These are phyloP conservation scores for Taxillus chinensis DNA, from an alignment of 164 flowering plant species.

Conservation along the genomic window DNA sequence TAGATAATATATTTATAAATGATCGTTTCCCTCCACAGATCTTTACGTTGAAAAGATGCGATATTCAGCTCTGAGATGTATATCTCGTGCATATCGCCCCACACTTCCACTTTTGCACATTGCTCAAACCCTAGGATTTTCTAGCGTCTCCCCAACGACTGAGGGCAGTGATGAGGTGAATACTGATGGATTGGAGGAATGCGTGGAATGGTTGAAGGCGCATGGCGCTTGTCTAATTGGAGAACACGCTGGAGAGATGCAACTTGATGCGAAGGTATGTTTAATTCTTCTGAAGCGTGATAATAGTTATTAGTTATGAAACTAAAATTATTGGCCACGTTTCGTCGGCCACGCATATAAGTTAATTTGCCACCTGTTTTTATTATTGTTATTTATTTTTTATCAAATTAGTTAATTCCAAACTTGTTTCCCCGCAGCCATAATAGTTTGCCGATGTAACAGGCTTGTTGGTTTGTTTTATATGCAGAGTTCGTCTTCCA, in stretches of 20 bases:
- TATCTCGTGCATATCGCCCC: constrained; percentile 90
- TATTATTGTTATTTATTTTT: too few species aligned
- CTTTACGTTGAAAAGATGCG: constrained; percentile 90
- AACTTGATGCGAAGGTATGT: constrained; percentile 78
- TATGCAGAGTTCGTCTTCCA: constrained; percentile 60
- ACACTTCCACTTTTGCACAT: constrained; percentile 66
- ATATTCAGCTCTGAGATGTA: constrained; percentile 77
- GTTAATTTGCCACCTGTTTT: too few species aligned
- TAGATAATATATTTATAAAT: neutral
- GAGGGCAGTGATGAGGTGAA: constrained; percentile 45
- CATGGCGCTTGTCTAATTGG: constrained; percentile 72
- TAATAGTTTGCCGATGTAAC: too few species aligned
- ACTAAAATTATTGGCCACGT: too few species aligned
- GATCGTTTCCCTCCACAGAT: constrained; percentile 38
- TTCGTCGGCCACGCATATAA: too few species aligned
- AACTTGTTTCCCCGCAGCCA: too few species aligned
- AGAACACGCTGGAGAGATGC: constrained; percentile 63
- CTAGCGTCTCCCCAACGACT: constrained; percentile 15
- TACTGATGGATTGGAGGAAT: constrained; percentile 59
- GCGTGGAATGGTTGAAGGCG: constrained; percentile 85
- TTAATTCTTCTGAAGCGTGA: neutral
- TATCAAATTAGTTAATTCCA: too few species aligned
- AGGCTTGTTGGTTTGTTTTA: neutral
- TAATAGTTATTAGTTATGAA: too few species aligned
- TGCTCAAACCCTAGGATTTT: constrained; percentile 72